Conservation (phyloP, 2,329 filamentous ascomycete genomes). For the Trichoderma sp. region DNA sequence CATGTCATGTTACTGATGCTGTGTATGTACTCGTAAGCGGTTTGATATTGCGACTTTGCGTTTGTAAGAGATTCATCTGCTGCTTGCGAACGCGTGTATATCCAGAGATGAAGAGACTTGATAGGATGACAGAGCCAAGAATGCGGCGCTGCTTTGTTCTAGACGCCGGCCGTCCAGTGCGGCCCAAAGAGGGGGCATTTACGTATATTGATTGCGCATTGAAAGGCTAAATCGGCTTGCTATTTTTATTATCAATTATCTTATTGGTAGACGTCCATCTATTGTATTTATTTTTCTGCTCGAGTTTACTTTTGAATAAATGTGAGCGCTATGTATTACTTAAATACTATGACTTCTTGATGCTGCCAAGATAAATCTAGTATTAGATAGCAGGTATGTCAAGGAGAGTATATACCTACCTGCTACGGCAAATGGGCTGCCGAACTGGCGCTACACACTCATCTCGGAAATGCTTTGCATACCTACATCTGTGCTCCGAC, state of each 20-base stretch:
- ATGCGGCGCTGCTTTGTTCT: neutral
- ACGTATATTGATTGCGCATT: neutral
- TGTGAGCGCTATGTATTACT: neutral
- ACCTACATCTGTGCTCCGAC: neutral
- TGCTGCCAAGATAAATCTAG: too few relatives aligned
- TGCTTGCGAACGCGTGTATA: neutral
- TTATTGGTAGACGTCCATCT: neutral
- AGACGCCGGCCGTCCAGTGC: conserved; percentile 24
- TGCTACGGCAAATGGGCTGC: neutral
- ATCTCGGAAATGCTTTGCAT: neutral
- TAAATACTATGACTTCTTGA: neutral
- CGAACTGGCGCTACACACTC: neutral
- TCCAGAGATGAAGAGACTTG: neutral
- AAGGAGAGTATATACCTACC: neutral
- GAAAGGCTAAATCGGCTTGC: neutral
- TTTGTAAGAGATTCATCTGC: neutral
- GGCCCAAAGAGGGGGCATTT: conserved; percentile 17
- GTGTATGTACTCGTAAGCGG: too few relatives aligned
- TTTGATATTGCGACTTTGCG: neutral
- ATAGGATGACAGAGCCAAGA: neutral
- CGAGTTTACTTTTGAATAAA: neutral
- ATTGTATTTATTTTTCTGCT: neutral
- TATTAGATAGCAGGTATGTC: too few relatives aligned
- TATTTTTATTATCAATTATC: neutral
- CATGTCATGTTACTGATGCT: neutral